Evolutionary conservation across 257 asterid genomes (phyloP), one percentile per base, ranked within the genome.

Genomic region (Petrea volubilis): DNA sequence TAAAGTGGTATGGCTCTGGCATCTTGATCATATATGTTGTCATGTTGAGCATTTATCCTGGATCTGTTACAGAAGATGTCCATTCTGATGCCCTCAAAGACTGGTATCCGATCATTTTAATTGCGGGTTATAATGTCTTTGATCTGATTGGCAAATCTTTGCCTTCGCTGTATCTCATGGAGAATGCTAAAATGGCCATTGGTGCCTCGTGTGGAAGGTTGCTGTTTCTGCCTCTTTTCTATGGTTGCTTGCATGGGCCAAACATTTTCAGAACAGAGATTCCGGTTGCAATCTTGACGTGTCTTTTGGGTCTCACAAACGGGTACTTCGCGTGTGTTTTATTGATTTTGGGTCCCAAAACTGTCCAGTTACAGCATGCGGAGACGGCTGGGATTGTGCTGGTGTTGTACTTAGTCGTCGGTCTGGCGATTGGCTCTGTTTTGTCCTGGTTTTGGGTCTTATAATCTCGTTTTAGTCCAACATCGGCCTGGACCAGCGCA

Each of bases 391-490:
- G 99, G 78, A 86, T 82, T 12, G 88, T 87, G 74, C 76, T 91
- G 6, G 97, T 84, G 28, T 57, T 94, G 81, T 91, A 86, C 82
- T 77, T 86, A 52, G 81, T 90, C 23, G 41, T 78, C 27, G 97
- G 97, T 70, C 76, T 86, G 78, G 92, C 96, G 13, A 65, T 76
- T 55, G 97, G 99, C 52, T 94, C 97, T 17, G 62, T 91, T 47
- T 82, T 88, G 4, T 91, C 99, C 11, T 94, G 96, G 99, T 82
- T 94, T 67, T 94, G 99, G 99, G 88, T 91, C 71, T 81, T 93
- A 40, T 90, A 81, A 51, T 6, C 5, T 34, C n/a, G n/a, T n/a
- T 25, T 27, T 5, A 40, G 13, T 50, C 7, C 63, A 10, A 13
- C 24, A 67, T 51, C 7, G 0, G 13, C 15, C 28, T 14, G 15